Conservation (phyloP, 495 filamentous ascomycete species). For the Chaetomium tenue region DNA sequence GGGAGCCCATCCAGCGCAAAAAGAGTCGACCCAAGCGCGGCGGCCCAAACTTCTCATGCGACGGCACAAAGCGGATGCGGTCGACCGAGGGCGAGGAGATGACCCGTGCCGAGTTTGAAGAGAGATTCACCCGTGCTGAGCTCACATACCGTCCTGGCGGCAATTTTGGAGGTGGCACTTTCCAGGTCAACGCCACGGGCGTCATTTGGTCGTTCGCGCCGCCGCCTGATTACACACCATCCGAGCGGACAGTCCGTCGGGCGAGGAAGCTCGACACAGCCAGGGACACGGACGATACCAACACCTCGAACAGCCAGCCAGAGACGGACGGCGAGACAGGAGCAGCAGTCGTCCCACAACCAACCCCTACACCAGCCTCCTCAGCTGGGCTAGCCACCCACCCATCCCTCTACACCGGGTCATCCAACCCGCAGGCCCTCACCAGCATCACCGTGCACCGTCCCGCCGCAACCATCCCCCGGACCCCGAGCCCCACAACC, state of each 20-base stretch:
- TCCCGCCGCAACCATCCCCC: neutral
- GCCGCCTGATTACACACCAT: neutral
- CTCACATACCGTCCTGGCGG: conserved; percentile 8
- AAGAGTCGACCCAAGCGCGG: neutral
- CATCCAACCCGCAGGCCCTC: neutral
- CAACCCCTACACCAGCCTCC: neutral
- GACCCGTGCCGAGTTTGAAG: neutral
- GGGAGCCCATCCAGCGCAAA: neutral
- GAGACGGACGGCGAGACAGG: neutral
- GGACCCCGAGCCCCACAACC: neutral
- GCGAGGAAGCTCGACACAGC: neutral
- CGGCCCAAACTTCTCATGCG: neutral
- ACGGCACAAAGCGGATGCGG: neutral
- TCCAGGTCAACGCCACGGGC: conserved; percentile 9
- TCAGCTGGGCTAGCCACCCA: neutral
- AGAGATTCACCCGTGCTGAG: neutral
- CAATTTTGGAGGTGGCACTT: neutral
- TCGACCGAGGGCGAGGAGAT: conserved; percentile 10
- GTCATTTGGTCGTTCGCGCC: conserved; percentile 10
- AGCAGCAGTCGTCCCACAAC: neutral
- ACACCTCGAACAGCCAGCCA: neutral
- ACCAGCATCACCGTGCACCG: no score
- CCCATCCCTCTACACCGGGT: neutral
- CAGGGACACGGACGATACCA: no score
- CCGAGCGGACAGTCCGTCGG: neutral